These are phyloP conservation scores for Albifimbria verrucaria DNA, from an alignment of 2,329 filamentous ascomycete genomes.

Conservation along the genomic window DNA sequence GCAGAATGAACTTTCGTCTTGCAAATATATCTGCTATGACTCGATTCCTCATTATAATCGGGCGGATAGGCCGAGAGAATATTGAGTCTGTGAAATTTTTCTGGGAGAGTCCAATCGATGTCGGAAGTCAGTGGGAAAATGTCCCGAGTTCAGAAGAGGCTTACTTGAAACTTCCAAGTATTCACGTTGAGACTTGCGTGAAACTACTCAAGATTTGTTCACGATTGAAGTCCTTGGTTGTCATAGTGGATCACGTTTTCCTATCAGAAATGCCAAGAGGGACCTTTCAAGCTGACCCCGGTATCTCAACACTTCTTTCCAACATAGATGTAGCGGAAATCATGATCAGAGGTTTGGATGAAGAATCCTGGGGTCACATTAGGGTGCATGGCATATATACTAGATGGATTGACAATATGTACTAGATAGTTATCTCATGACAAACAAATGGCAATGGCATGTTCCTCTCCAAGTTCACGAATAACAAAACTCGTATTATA, in stretches of 20 bases:
- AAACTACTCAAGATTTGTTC: constrained; percentile 6
- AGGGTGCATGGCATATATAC: too few relatives aligned
- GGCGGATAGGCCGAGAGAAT: constrained; percentile 8
- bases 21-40: constrained; percentile 7
- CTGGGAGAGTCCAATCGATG: constrained; percentile 7
- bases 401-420: too few relatives aligned
- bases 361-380: too few relatives aligned
- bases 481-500: too few relatives aligned
- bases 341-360: too few relatives aligned
- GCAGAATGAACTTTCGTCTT: constrained; percentile 4
- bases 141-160: background rate
- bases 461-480: too few relatives aligned
- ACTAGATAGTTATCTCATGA: too few relatives aligned
- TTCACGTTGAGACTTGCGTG: constrained; percentile 5
- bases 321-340: too few relatives aligned
- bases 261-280: background rate
- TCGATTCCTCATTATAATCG: constrained; percentile 7
- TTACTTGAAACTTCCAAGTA: constrained; percentile 1
- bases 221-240: constrained; percentile 4
- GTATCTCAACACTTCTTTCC: constrained; percentile 3
- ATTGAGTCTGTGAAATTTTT: constrained; percentile 6
- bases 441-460: too few relatives aligned
- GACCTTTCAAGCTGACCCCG: constrained; percentile 6
- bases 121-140: background rate
- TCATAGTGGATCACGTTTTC: background rate